Evolutionary conservation across 2,329 filamentous ascomycete species (phyloP).

Genomic region (Phialocephala sp.): DNA sequence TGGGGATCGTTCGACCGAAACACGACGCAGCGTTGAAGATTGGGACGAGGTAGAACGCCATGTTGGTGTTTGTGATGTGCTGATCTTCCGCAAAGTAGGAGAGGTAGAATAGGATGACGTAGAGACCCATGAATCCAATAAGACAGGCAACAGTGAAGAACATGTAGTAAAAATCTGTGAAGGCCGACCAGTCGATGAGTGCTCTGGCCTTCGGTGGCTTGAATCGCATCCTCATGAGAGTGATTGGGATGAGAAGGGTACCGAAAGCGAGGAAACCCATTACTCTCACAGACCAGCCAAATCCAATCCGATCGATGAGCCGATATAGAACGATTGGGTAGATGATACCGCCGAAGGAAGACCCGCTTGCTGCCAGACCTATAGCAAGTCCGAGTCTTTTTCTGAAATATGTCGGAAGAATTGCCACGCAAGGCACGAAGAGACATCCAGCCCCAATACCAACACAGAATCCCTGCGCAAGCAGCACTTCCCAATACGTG

Average conservation of each 20-base stretch:
- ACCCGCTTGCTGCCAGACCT: slow-evolving; percentile 53
- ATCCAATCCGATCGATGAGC: slow-evolving; percentile 56
- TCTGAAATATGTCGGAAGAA: slow-evolving; percentile 53
- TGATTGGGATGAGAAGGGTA: slow-evolving; percentile 37
- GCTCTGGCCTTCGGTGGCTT: slow-evolving; percentile 44
- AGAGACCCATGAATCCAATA: slow-evolving; percentile 49
- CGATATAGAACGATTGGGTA: slow-evolving; percentile 65
- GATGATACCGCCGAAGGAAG: slow-evolving; percentile 57
- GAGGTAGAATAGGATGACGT: slow-evolving; percentile 49
- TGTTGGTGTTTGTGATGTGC: slow-evolving; percentile 41
- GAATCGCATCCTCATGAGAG: slow-evolving; percentile 45
- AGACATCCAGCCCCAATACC: slow-evolving; percentile 51
- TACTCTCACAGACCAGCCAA: slow-evolving; percentile 61
- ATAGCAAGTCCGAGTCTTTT: slow-evolving; percentile 52
- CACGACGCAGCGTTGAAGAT: slow-evolving; percentile 57
- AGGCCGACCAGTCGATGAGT: slow-evolving; percentile 47
- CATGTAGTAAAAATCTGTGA: slow-evolving; percentile 47
- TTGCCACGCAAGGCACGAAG: slow-evolving; percentile 49
- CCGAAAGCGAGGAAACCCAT: slow-evolving; percentile 53
- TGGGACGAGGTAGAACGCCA: slow-evolving; percentile 57
- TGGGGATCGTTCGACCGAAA: slow-evolving; percentile 59
- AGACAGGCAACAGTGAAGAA: slow-evolving; percentile 43
- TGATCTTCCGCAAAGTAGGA: slow-evolving; percentile 45
- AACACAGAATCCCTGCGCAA: slow-evolving; percentile 52
- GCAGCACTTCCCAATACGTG: slow-evolving; percentile 58